Evolutionary conservation across 441 rosid species (phyloP).

Genomic region (Euphorbia celastroides): DNA sequence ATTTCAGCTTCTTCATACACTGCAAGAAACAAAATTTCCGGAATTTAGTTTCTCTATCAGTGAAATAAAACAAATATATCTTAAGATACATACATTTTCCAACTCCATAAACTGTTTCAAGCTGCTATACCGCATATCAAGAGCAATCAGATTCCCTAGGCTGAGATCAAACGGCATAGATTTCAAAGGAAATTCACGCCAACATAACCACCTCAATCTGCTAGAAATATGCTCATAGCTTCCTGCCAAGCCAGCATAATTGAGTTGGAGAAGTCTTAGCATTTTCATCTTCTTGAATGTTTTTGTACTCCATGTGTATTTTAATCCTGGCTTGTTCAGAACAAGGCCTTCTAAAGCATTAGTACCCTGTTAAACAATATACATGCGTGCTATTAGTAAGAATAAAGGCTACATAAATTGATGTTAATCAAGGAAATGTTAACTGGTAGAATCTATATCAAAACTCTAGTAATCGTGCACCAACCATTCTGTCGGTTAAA

Average conservation of each 20-base stretch:
- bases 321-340: background rate
- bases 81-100: slow-evolving; percentile 2
- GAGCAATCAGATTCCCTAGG: slow-evolving; percentile 6
- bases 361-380: slow-evolving; percentile 13
- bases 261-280: slow-evolving; percentile 21
- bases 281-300: slow-evolving; percentile 20
- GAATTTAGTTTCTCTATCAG: background rate
- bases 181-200: slow-evolving; percentile 18
- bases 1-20: slow-evolving; percentile 14
- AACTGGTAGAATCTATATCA: too few species aligned
- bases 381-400: background rate
- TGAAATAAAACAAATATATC: background rate
- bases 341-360: slow-evolving; percentile 18
- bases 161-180: slow-evolving; percentile 13
- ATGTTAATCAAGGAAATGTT: background rate
- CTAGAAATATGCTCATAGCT: slow-evolving; percentile 6
- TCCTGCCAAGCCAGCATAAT: background rate
- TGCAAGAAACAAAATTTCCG: slow-evolving; percentile 16
- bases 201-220: slow-evolving; percentile 16
- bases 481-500: slow-evolving; percentile 17
- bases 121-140: slow-evolving; percentile 14
- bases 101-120: slow-evolving; percentile 9
- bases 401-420: background rate
- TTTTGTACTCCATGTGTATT: background rate
- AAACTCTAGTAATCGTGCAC: slow-evolving; percentile 15